Conservation (phyloP, 805 yeast genomes). For the Candida gorgasii region DNA sequence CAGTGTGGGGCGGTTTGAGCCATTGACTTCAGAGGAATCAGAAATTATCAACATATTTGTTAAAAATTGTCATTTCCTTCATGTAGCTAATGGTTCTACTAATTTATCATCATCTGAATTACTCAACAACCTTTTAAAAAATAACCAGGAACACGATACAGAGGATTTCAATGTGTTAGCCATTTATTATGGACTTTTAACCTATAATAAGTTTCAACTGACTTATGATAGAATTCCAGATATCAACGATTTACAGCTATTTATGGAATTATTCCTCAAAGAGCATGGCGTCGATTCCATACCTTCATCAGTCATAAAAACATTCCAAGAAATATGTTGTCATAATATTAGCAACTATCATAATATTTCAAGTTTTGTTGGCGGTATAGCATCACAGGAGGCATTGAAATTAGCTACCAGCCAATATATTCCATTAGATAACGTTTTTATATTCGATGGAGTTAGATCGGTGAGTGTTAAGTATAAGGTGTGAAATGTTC, state of each 20-base stretch:
- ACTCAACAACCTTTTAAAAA: constrained; percentile 5
- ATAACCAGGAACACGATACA: constrained; percentile 17
- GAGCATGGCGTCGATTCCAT: constrained; percentile 7
- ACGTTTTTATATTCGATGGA: constrained; percentile 74
- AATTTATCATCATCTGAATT: constrained; percentile 6
- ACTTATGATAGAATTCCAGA: constrained; percentile 19
- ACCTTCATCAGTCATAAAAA: constrained; percentile 18
- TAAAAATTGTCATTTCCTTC: constrained; percentile 57
- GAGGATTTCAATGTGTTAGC: constrained; percentile 22
- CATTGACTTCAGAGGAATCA: constrained; percentile 26
- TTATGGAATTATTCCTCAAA: constrained; percentile 20
- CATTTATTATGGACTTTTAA: constrained; percentile 47
- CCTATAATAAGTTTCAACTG: constrained; percentile 25
- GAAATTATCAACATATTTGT: constrained; percentile 53
- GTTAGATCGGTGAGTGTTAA: constrained; percentile 49
- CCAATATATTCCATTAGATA: constrained; percentile 79
- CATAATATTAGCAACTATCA: constrained; percentile 49
- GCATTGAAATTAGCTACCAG: constrained; percentile 70
- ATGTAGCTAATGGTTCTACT: constrained; percentile 48
- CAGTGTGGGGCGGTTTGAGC: constrained; percentile 25
- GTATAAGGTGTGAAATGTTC: constrained; percentile 34
- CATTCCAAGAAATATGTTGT: constrained; percentile 34
- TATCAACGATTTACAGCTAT: constrained; percentile 21
- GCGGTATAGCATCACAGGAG: constrained; percentile 88
- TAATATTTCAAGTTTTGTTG: constrained; percentile 67